Conservation (phyloP, 75 land plant species). For the Picea glauca region DNA sequence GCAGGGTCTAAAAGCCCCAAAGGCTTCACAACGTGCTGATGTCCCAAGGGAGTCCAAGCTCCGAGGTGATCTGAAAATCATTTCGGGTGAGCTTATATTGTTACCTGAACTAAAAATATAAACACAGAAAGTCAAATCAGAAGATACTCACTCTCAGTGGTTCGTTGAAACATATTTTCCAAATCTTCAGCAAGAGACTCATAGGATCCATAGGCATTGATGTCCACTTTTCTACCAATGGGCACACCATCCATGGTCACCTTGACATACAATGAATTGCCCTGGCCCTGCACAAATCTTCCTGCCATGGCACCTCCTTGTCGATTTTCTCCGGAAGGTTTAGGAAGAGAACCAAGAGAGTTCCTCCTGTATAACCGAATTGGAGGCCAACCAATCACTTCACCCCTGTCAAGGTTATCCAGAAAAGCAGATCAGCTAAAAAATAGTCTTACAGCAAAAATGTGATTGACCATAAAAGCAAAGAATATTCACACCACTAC, state of each 20-base stretch:
- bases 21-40: slow-evolving; percentile 6
- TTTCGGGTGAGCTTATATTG: not conserved
- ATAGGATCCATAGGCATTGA: slow-evolving; percentile 53
- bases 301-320: not conserved
- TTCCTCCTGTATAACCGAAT: not conserved
- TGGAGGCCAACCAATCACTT: slow-evolving; percentile 16
- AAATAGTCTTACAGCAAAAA: not conserved
- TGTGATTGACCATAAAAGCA: too few species aligned
- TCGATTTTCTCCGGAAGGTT: not conserved
- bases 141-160: slow-evolving; percentile 2
- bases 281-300: not conserved
- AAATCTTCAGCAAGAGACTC: slow-evolving; percentile 43
- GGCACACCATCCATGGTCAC: slow-evolving; percentile 87
- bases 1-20: slow-evolving; percentile 39
- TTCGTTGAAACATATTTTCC: slow-evolving; percentile 62
- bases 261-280: slow-evolving; percentile 52
- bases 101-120: not conserved
- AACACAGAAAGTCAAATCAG: not conserved
- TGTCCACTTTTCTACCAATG: slow-evolving; percentile 74
- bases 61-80: not conserved
- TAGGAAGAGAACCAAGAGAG: not conserved
- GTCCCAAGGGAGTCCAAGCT: not conserved
- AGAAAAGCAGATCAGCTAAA: not conserved
- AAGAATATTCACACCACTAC: too few species aligned
- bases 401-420: not conserved